A percentile compares a stretch with the other conserved stretches of the same genome.
These are phyloP conservation scores for Chrysosporium keratinophilum DNA, from an alignment of 2,329 filamentous ascomycete species.

Conservation along the genomic window DNA sequence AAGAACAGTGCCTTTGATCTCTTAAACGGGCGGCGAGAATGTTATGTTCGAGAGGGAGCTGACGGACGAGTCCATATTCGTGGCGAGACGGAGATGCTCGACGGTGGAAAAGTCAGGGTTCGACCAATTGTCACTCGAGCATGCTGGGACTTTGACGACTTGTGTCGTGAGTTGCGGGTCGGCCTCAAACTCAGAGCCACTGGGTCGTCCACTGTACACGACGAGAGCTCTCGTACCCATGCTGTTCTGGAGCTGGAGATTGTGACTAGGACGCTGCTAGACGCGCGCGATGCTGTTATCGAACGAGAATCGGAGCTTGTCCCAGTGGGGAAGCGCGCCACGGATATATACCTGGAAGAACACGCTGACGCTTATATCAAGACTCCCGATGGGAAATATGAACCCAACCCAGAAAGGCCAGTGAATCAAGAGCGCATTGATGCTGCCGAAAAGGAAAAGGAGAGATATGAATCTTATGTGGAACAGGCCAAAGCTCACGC, in stretches of 20 bases:
- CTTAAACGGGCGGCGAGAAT: slow-evolving; percentile 31
- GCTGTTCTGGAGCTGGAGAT: slow-evolving; percentile 37
- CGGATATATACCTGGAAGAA: slow-evolving; percentile 35
- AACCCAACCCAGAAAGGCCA: slow-evolving; percentile 27
- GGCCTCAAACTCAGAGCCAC: slow-evolving; percentile 27
- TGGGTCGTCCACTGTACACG: slow-evolving; percentile 34
- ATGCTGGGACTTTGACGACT: slow-evolving; percentile 30
- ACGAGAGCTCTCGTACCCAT: slow-evolving; percentile 39
- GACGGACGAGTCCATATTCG: slow-evolving; percentile 36
- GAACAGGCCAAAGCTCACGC: slow-evolving; percentile 29
- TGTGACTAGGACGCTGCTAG: slow-evolving; percentile 28
- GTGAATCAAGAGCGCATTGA: slow-evolving; percentile 34
- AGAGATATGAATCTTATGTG: slow-evolving; percentile 27
- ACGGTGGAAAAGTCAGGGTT: slow-evolving; percentile 35
- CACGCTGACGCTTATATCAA: slow-evolving; percentile 24
- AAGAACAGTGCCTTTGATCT: slow-evolving; percentile 37
- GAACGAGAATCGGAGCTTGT: slow-evolving; percentile 39
- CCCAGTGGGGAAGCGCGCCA: slow-evolving; percentile 36
- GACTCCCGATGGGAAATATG: slow-evolving; percentile 26
- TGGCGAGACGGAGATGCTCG: slow-evolving; percentile 34
- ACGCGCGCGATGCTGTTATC: slow-evolving; percentile 30
- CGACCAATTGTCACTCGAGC: slow-evolving; percentile 28
- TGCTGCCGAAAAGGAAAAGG: slow-evolving; percentile 32
- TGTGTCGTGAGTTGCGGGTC: slow-evolving; percentile 23
- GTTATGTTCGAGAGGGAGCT: slow-evolving; percentile 33